Conservation (phyloP, 768 basidiomycete species). For the Mycena alexandri region DNA sequence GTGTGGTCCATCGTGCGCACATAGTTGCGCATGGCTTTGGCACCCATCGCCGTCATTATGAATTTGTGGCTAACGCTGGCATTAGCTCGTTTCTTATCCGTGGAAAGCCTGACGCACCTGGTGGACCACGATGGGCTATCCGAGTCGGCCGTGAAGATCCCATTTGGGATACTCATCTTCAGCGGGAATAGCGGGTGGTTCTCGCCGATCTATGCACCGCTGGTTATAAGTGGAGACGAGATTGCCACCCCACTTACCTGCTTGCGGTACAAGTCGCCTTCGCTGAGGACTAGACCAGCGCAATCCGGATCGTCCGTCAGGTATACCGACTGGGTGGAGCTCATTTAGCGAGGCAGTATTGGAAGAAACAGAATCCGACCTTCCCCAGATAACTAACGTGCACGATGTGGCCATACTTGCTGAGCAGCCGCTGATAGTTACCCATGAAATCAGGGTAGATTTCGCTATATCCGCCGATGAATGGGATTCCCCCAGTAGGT, state of each 20-base stretch:
- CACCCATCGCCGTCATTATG: too few species aligned
- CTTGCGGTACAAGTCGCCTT: conserved; percentile 33
- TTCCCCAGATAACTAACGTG: conserved; percentile 33
- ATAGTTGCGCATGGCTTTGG: too few species aligned
- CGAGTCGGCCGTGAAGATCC: conserved; percentile 32
- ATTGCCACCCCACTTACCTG: neutral
- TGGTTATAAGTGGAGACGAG: too few species aligned
- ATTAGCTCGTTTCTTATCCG: neutral
- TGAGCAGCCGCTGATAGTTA: conserved; percentile 35
- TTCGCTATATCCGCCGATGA: conserved; percentile 36
- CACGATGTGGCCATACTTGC: conserved; percentile 31
- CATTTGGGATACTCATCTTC: conserved; percentile 22
- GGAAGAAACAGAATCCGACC: neutral
- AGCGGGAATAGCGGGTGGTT: conserved; percentile 33
- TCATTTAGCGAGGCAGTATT: too few species aligned
- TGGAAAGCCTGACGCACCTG: conserved; percentile 24
- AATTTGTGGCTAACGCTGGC: too few species aligned
- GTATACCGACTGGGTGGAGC: conserved; percentile 13
- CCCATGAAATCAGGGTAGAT: conserved; percentile 37
- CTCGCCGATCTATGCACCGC: conserved; percentile 14
- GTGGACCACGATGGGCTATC: conserved; percentile 28
- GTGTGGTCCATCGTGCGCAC: too few species aligned
- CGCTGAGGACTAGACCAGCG: conserved; percentile 26
- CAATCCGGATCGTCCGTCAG: conserved; percentile 36
- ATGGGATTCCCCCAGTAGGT: conserved; percentile 31